A percentile compares a stretch with the other conserved stretches of the same genome.
Evolutionary conservation across 2,329 filamentous ascomycete species (phyloP).

Genomic region (Clarireedia homoeocarpa): DNA sequence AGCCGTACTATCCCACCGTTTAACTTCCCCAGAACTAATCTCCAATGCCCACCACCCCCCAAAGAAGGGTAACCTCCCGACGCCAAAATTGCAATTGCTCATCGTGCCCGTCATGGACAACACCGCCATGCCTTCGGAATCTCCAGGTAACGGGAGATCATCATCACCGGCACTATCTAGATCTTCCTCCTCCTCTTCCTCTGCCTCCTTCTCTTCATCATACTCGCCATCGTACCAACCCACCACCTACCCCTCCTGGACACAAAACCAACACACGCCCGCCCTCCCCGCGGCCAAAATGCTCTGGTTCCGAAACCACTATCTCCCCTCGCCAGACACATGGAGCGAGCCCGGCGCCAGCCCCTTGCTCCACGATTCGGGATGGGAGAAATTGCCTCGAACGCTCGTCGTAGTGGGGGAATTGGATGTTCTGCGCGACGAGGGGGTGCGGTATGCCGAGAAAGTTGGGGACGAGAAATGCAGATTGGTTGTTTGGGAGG

Average conservation of each 20-base stretch:
- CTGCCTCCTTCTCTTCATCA: neutral
- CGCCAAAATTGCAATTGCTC: too few relatives aligned
- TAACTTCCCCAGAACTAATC: neutral
- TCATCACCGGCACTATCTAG: too few relatives aligned
- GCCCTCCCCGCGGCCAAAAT: constrained; percentile 49
- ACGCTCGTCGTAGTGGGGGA: constrained; percentile 47
- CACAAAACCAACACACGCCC: constrained; percentile 41
- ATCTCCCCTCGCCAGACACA: constrained; percentile 40
- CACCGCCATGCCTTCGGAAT: too few relatives aligned
- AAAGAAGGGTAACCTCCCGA: too few relatives aligned
- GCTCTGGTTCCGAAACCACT: constrained; percentile 52
- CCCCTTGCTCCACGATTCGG: constrained; percentile 42
- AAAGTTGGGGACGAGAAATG: constrained; percentile 37
- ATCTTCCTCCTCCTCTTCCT: neutral
- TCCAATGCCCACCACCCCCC: too few relatives aligned
- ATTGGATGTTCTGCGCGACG: constrained; percentile 47
- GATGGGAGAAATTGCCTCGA: constrained; percentile 41
- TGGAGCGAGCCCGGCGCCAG: constrained; percentile 46
- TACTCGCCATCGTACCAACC: constrained; percentile 49
- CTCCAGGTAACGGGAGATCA: too few relatives aligned
- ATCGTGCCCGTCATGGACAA: too few relatives aligned
- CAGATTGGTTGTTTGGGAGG: constrained; percentile 42
- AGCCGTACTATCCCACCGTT: constrained; percentile 43
- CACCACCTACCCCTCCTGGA: constrained; percentile 39
- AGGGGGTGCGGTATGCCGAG: constrained; percentile 41